A percentile compares a stretch with the other conserved stretches of the same genome.
Conservation (phyloP, 2,329 filamentous ascomycete genomes). For the Claviceps sp. region DNA sequence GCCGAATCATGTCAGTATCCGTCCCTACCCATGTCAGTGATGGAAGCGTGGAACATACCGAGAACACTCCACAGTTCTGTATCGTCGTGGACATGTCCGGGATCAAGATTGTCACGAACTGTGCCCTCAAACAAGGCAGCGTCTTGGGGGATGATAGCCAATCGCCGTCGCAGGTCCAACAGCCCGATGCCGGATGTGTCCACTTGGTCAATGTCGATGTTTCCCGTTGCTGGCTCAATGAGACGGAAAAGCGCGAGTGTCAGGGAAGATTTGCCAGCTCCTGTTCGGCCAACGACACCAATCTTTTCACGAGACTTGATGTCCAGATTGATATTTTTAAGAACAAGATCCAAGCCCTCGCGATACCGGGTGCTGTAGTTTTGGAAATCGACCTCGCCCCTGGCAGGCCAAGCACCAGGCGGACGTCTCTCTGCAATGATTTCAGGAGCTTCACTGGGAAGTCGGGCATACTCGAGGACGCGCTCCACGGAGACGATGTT, state of each 20-base stretch:
- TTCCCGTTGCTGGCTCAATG: slow-evolving; percentile 72
- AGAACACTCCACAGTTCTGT: slow-evolving; percentile 94
- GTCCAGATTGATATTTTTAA: slow-evolving; percentile 82
- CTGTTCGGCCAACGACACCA: slow-evolving; percentile 89
- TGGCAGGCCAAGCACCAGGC: slow-evolving; percentile 78
- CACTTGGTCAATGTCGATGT: slow-evolving; percentile 78
- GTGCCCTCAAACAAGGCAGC: slow-evolving; percentile 90
- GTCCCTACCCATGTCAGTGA: neutral
- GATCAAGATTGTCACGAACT: slow-evolving; percentile 89
- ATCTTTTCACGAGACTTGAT: slow-evolving; percentile 98
- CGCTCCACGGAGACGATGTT: slow-evolving; percentile 98
- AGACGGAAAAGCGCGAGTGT: slow-evolving; percentile 90
- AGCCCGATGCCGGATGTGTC: slow-evolving; percentile 86
- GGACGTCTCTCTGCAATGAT: slow-evolving; percentile 80
- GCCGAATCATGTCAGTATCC: neutral
- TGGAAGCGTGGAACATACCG: slow-evolving; percentile 31
- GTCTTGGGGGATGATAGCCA: slow-evolving; percentile 97
- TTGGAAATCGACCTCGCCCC: slow-evolving; percentile 78
- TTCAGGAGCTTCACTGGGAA: slow-evolving; percentile 89
- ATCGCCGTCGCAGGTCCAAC: slow-evolving; percentile 70
- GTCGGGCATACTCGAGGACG: slow-evolving; percentile 82
- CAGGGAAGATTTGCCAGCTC: slow-evolving; percentile 88
- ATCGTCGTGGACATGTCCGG: slow-evolving; percentile 88
- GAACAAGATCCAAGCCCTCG: slow-evolving; percentile 74
- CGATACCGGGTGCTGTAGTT: slow-evolving; percentile 93